A percentile compares a stretch with the other conserved stretches of the same genome.
phyloP scores from a whole-genome alignment of 2,329 filamentous ascomycete species.

The Monilinia laxa region DNA sequence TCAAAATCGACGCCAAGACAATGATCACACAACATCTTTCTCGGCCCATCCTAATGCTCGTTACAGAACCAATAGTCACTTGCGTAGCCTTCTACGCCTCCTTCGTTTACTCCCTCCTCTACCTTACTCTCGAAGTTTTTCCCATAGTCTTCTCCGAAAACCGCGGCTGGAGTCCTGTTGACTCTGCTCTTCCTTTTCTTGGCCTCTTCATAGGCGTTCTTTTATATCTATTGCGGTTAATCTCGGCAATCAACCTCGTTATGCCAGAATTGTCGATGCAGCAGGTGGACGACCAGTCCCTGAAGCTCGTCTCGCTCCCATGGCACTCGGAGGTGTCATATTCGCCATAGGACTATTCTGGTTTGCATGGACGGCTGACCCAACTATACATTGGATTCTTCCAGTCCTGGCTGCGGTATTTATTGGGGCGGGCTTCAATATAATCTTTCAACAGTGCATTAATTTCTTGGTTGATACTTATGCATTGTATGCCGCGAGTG shows the following conservation, averaged over 20 bases:
- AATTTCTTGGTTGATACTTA: constrained; percentile 59
- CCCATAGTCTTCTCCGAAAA: constrained; percentile 47
- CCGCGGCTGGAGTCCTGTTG: constrained; percentile 44
- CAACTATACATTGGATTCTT: constrained; percentile 61
- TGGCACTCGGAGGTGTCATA: constrained; percentile 58
- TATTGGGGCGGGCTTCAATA: constrained; percentile 67
- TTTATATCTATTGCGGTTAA: constrained; percentile 55
- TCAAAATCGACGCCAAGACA: constrained; percentile 52
- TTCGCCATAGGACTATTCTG: constrained; percentile 71
- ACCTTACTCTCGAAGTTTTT: constrained; percentile 49
- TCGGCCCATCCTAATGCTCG: constrained; percentile 44
- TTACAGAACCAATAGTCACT: constrained; percentile 37
- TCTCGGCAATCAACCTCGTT: constrained; percentile 62
- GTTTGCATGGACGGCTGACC: constrained; percentile 66
- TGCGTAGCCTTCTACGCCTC: constrained; percentile 34
- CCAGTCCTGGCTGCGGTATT: constrained; percentile 60
- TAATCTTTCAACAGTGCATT: constrained; percentile 15
- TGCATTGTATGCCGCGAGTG: constrained; percentile 54
- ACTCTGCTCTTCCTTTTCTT: constrained; percentile 41
- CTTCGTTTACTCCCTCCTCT: constrained; percentile 35
- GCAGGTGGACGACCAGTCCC: constrained; percentile 62
- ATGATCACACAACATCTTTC: constrained; percentile 41
- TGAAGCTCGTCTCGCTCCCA: constrained; percentile 64
- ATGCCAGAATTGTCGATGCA: constrained; percentile 64
- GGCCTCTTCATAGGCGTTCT: constrained; percentile 5